Evolutionary conservation across 2,329 filamentous ascomycete species (phyloP), one percentile per base, ranked within the genome.

Genomic region (Whalleya microplaca): DNA sequence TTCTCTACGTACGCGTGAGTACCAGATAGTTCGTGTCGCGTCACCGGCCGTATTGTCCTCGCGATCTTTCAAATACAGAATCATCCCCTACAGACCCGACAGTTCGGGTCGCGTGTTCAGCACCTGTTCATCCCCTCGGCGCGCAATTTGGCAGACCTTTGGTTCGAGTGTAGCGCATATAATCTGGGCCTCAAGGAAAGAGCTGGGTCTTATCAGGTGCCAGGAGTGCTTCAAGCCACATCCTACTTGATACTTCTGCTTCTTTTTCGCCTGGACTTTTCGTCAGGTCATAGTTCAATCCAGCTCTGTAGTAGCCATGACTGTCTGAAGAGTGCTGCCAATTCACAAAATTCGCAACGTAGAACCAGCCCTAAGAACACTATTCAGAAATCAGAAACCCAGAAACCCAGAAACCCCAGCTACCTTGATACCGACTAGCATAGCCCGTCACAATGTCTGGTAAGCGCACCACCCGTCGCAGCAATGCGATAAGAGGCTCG

Each of bases 231-330:
- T 54, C 45, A 48, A 45, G 49, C 51, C 49, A 52, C 40, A 53
- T 55, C 41, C 55, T 51, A 48, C 46, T 55, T 46, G 29, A 55
- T 58, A 41, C 48, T 56, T 29, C 55, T 55, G 18, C 49, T 45
- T 47, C 49, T 50, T 52, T 62, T 61, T 63, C 48, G 55, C 54
- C 63, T 55, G 50, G 41, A 53, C 54, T 55, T 57, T 53, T 63
- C 55, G 47, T 61, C 68, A 64, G 56, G 63, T 63, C 62, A 67
- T 70, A 71, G 64, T 69, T 56, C 63, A 66, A 61, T 59, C 61
- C 60, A 62, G 62, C 64, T 64, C 62, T 63, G 68, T 71, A 71
- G 68, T 69, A 70, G 66, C 56, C 63, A 70, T 71, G 69, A 67
- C 61, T 70, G 66, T 64, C 65, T 71, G 64, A 70, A 64, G 56